Evolutionary conservation across 2,329 filamentous ascomycete species (phyloP).

Genomic region (Cladosporium sphaerospermum): DNA sequence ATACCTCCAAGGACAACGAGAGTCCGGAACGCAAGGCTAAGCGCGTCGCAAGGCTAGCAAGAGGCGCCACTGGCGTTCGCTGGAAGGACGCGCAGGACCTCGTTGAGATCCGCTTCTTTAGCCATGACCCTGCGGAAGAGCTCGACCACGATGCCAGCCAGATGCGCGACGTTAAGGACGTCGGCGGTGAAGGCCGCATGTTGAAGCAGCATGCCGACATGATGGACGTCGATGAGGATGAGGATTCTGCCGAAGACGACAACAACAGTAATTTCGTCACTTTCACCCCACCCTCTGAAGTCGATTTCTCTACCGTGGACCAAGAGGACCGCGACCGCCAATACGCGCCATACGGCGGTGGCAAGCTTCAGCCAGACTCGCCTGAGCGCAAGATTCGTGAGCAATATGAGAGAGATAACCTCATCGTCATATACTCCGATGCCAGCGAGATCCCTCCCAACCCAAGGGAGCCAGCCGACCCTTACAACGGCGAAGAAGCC

Average conservation of each 20-base stretch:
- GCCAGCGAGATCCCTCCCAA: slow-evolving; percentile 41
- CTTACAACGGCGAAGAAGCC: slow-evolving; percentile 26
- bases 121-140: slow-evolving; percentile 66
- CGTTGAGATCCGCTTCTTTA: slow-evolving; percentile 62
- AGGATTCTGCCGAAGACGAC: slow-evolving; percentile 48
- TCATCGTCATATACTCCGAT: slow-evolving; percentile 43
- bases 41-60: slow-evolving; percentile 65
- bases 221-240: slow-evolving; percentile 57
- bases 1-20: slow-evolving; percentile 40
- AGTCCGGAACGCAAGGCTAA: slow-evolving; percentile 62
- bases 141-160: slow-evolving; percentile 61
- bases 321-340: slow-evolving; percentile 38
- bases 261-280: slow-evolving; percentile 46
- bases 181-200: slow-evolving; percentile 56
- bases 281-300: slow-evolving; percentile 33
- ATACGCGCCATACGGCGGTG: slow-evolving; percentile 42
- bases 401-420: slow-evolving; percentile 39
- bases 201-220: slow-evolving; percentile 60
- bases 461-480: slow-evolving; percentile 40
- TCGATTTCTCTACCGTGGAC: slow-evolving; percentile 40
- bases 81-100: slow-evolving; percentile 65
- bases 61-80: slow-evolving; percentile 62
- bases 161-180: slow-evolving; percentile 65
- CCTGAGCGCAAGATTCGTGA: slow-evolving; percentile 40
- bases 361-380: slow-evolving; percentile 33